Conservation (phyloP, 129 eudicot genomes). For the Heracleum sosnowskyi region DNA sequence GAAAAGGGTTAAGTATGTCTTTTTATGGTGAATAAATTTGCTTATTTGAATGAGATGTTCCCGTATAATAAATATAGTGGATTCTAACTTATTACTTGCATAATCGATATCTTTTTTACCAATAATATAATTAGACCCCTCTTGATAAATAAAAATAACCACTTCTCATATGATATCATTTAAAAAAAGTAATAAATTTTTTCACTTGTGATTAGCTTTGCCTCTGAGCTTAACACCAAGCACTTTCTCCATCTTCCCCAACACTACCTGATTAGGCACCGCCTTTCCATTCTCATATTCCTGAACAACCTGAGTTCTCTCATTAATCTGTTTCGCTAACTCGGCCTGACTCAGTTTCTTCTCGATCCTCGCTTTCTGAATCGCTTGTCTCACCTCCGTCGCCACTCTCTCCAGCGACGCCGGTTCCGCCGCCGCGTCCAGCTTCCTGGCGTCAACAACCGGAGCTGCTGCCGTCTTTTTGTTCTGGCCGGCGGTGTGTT, state of each 20-base stretch:
- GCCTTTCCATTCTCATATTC: slow-evolving; percentile 79
- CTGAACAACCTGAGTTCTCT: slow-evolving; percentile 62
- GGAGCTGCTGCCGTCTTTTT: slow-evolving; percentile 40
- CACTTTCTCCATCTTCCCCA: slow-evolving; percentile 60
- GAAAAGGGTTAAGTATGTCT: no score
- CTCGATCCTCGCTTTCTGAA: slow-evolving; percentile 62
- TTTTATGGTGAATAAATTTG: no score
- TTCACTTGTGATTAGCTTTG: slow-evolving; percentile 26
- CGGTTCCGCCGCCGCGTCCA: slow-evolving; percentile 61
- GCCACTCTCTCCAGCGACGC: slow-evolving; percentile 43
- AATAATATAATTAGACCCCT: no score
- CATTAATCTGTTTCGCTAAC: slow-evolving; percentile 51
- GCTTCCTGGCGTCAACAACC: slow-evolving; percentile 42
- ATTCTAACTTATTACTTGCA: no score
- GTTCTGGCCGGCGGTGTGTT: slow-evolving; percentile 43
- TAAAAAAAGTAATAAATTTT: no score
- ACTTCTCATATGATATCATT: no score
- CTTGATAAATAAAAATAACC: no score
- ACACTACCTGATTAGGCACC: slow-evolving; percentile 48
- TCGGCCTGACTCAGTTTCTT: slow-evolving; percentile 67
- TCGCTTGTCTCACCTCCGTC: slow-evolving; percentile 47
- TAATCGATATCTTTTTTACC: no score
- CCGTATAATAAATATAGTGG: no score
- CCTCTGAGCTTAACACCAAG: slow-evolving; percentile 63
- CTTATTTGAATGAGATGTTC: no score